A percentile compares a stretch with the other conserved stretches of the same genome.
Conservation (phyloP, 805 yeast species). For the Barnettozyma sp. region DNA sequence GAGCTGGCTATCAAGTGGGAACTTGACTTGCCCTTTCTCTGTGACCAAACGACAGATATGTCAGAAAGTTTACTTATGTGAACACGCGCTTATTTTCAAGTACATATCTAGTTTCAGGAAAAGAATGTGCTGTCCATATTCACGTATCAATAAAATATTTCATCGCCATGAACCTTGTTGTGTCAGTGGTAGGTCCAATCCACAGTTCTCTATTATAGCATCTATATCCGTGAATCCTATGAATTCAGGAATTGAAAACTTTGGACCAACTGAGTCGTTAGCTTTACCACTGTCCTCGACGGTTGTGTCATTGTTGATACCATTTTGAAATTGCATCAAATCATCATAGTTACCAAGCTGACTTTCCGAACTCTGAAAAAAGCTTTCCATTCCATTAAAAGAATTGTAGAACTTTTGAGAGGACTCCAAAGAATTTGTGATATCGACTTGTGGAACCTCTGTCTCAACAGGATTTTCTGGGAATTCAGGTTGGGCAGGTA, state of each 20-base stretch:
- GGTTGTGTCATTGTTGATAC: background rate
- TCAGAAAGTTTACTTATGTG: too few species aligned
- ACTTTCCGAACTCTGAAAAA: slow-evolving; percentile 5
- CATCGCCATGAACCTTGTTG: too few species aligned
- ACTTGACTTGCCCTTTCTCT: slow-evolving; percentile 7
- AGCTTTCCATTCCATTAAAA: slow-evolving; percentile 3
- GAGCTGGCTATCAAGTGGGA: slow-evolving; percentile 26
- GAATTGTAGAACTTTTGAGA: slow-evolving; percentile 1
- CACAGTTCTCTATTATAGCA: too few species aligned
- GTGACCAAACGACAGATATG: background rate
- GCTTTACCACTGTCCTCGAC: too few species aligned
- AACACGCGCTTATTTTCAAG: too few species aligned
- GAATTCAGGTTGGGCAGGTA: background rate
- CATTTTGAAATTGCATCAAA: background rate
- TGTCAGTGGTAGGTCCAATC: too few species aligned
- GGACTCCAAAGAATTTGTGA: background rate
- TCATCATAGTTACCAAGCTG: slow-evolving; percentile 3
- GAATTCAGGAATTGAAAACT: too few species aligned
- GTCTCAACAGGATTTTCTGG: background rate
- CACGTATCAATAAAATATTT: too few species aligned
- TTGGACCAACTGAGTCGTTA: too few species aligned
- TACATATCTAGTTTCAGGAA: too few species aligned
- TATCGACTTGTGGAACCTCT: background rate
- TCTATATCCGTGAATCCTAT: too few species aligned
- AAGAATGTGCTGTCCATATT: too few species aligned